These are phyloP conservation scores for Lachnellula occidentalis DNA, from an alignment of 2,329 filamentous ascomycete species.

Conservation along the genomic window DNA sequence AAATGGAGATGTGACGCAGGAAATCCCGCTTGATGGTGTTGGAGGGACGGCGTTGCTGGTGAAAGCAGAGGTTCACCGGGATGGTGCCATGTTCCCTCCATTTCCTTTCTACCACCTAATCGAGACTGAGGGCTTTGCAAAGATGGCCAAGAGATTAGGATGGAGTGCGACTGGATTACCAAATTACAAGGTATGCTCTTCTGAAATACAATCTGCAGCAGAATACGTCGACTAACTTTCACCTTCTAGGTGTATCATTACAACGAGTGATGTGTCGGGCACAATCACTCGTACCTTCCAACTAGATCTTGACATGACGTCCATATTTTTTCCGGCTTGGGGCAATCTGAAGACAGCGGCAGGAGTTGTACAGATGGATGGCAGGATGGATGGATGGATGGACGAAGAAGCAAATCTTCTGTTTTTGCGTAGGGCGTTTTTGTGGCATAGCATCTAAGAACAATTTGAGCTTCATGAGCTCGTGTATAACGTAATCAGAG, in stretches of 20 bases:
- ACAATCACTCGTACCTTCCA: conserved; percentile 22
- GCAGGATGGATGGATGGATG: conserved; percentile 1
- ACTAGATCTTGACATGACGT: conserved; percentile 11
- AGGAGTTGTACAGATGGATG: conserved; percentile 9
- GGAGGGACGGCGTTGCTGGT: conserved; percentile 89
- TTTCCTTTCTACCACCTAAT: conserved; percentile 97
- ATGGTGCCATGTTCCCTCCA: conserved; percentile 96
- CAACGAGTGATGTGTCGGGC: conserved; percentile 25
- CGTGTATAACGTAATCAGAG: conserved; percentile 23
- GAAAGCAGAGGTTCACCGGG: conserved; percentile 92
- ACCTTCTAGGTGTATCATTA: conserved; percentile 25
- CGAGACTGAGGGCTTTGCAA: conserved; percentile 96
- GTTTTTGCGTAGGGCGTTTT: conserved; percentile 18
- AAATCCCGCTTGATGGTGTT: conserved; percentile 82
- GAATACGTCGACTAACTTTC: conserved; percentile 5
- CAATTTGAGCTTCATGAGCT: conserved; percentile 6
- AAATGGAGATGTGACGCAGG: conserved; percentile 50
- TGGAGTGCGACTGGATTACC: conserved; percentile 85
- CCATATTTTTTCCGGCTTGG: conserved; percentile 1
- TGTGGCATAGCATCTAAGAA: conserved; percentile 20
- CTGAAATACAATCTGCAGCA: neutral
- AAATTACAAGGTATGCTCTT: conserved; percentile 78
- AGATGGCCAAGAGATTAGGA: conserved; percentile 86
- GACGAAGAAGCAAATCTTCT: neutral
- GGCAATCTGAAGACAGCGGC: neutral